These are phyloP conservation scores for Clarireedia hainanense DNA, from an alignment of 2,329 filamentous ascomycete species.

Conservation along the genomic window DNA sequence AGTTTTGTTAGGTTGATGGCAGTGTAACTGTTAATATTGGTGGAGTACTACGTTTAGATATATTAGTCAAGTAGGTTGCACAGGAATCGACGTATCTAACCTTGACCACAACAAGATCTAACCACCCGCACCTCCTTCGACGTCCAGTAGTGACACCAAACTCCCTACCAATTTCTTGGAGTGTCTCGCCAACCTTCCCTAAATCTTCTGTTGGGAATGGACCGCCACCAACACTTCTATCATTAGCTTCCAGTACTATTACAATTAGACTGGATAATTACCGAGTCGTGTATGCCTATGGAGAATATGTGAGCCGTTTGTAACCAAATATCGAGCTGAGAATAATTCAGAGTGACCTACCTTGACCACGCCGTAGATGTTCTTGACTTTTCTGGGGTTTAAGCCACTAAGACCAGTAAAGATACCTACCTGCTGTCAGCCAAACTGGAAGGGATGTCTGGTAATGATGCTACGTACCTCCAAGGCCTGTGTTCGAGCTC, in stretches of 20 bases:
- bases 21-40: slow-evolving; percentile 30
- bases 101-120: slow-evolving; percentile 44
- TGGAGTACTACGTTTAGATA: slow-evolving; percentile 38
- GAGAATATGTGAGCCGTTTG: background rate
- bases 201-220: slow-evolving; percentile 59
- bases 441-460: background rate
- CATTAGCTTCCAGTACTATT: slow-evolving; percentile 44
- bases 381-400: slow-evolving; percentile 51
- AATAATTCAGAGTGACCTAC: background rate
- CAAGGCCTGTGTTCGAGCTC: slow-evolving; percentile 34
- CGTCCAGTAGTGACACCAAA: slow-evolving; percentile 43
- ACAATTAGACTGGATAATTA: background rate
- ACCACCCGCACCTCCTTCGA: slow-evolving; percentile 52
- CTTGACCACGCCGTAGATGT: slow-evolving; percentile 60
- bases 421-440: slow-evolving; percentile 37
- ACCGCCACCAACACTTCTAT: slow-evolving; percentile 48
- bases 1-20: slow-evolving; percentile 54
- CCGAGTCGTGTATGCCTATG: slow-evolving; percentile 1
- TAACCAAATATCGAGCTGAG: background rate
- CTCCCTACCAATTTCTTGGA: slow-evolving; percentile 41
- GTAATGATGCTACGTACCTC: slow-evolving; percentile 39
- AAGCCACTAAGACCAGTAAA: slow-evolving; percentile 54
- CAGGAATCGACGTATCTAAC: background rate
- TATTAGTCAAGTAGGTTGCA: background rate
- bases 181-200: slow-evolving; percentile 36